Conservation (phyloP, 345 rosid species). For the Corymbia maculata region DNA sequence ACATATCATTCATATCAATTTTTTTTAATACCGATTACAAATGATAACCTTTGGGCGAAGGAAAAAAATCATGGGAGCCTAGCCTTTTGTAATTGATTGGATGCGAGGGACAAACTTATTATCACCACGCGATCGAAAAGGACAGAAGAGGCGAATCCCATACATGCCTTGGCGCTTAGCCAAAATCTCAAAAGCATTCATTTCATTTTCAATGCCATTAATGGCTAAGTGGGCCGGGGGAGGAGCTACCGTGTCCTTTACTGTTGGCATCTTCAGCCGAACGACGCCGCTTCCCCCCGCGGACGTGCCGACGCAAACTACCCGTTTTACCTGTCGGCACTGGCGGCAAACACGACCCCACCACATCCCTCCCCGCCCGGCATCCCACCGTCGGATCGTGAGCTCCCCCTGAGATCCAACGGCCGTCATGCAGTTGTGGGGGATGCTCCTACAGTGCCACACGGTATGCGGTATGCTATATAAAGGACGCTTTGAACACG, state of each 20-base stretch:
- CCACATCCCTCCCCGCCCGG: not conserved
- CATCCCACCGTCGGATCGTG: not conserved
- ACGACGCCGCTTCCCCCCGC: not conserved
- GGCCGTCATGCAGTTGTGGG: not conserved
- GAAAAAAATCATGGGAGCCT: not conserved
- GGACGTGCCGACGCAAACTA: constrained; percentile 11
- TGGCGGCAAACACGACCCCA: not conserved
- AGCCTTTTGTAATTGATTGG: not conserved
- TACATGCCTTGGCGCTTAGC: not conserved
- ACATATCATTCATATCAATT: no score
- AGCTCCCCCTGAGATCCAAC: not conserved
- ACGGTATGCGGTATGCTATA: not conserved
- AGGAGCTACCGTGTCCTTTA: not conserved
- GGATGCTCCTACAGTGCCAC: not conserved
- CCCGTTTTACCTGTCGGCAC: constrained; percentile 42
- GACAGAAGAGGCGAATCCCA: not conserved
- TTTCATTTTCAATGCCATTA: not conserved
- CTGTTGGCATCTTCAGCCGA: not conserved
- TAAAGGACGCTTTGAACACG: not conserved
- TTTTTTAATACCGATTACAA: no score
- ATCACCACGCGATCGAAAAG: not conserved
- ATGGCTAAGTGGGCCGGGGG: not conserved
- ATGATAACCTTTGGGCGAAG: not conserved
- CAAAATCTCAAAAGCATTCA: not conserved
- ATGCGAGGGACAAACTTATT: not conserved